Percentiles rank a stretch among this genome's conserved stretches.
Evolutionary conservation across 192 early-diverging fungal genomes (phyloP).

Genomic region (Coemansia asiatica): DNA sequence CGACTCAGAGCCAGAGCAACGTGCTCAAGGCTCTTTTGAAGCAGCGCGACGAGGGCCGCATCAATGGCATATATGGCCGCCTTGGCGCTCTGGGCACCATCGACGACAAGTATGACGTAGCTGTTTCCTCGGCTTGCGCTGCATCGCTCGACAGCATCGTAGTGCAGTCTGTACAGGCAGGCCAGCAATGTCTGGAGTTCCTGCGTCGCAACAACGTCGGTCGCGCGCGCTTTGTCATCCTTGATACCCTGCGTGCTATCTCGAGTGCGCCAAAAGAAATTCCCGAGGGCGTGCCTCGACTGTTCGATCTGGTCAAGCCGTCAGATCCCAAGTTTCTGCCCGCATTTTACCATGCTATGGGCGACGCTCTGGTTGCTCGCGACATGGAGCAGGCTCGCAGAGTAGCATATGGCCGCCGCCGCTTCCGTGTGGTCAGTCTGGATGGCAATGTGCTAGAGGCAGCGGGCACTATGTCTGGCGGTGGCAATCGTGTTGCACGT

Average conservation of each 20-base stretch:
- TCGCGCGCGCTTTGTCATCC: constrained; percentile 77
- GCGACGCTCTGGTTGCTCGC: constrained; percentile 84
- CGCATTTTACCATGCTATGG: constrained; percentile 85
- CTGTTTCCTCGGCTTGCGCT: constrained; percentile 86
- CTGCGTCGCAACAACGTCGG: constrained; percentile 84
- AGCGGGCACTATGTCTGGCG: constrained; percentile 92
- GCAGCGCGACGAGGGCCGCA: constrained; percentile 69
- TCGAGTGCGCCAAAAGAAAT: constrained; percentile 60
- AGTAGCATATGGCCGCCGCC: constrained; percentile 78
- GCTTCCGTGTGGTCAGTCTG: constrained; percentile 93
- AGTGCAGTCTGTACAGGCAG: constrained; percentile 83
- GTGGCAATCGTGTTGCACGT: constrained; percentile 68
- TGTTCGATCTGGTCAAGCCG: constrained; percentile 87
- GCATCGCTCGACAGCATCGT: constrained; percentile 81
- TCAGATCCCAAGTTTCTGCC: constrained; percentile 69
- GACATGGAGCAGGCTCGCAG: constrained; percentile 82
- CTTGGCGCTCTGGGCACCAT: constrained; percentile 96
- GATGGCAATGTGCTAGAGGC: constrained; percentile 89
- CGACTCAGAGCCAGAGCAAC: constrained; percentile 65
- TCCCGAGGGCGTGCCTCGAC: constrained; percentile 76
- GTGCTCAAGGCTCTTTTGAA: constrained; percentile 69
- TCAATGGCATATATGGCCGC: constrained; percentile 79
- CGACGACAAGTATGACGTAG: constrained; percentile 91
- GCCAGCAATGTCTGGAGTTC: constrained; percentile 86
- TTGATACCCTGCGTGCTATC: constrained; percentile 69